These are phyloP conservation scores for Microdochium bolleyi DNA, from an alignment of 2,329 filamentous ascomycete species.

Conservation along the genomic window DNA sequence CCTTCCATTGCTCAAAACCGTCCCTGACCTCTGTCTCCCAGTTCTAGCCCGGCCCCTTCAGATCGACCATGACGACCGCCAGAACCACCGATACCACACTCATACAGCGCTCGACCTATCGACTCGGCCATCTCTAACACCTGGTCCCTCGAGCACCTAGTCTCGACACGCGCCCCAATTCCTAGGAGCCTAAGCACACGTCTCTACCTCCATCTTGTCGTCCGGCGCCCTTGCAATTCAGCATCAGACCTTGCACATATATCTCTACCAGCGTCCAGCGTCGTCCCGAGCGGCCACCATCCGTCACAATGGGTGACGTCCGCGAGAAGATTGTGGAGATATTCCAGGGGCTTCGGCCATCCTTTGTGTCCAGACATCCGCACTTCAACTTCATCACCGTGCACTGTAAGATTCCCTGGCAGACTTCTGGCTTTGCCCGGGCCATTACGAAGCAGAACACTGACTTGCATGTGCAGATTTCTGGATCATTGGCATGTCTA, in stretches of 20 bases:
- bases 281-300: background rate
- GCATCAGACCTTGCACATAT: background rate
- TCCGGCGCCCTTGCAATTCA: no score
- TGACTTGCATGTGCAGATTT: slow-evolving; percentile 44
- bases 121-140: background rate
- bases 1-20: background rate
- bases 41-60: background rate
- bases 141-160: background rate
- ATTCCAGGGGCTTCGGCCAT: slow-evolving; percentile 42
- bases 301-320: background rate
- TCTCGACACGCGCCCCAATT: background rate
- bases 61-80: background rate
- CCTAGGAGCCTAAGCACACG: background rate
- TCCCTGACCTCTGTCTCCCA: background rate
- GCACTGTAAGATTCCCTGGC: slow-evolving; percentile 53
- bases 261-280: background rate
- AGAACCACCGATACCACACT: background rate
- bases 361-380: slow-evolving; percentile 51
- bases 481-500: slow-evolving; percentile 67
- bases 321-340: slow-evolving; percentile 25
- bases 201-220: no score
- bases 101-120: background rate
- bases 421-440: background rate
- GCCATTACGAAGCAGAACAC: background rate
- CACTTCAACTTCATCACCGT: slow-evolving; percentile 75